These are phyloP conservation scores for Plasmodium billcollinsi DNA, from an alignment of 169 alveolate genomes.

Conservation along the genomic window DNA sequence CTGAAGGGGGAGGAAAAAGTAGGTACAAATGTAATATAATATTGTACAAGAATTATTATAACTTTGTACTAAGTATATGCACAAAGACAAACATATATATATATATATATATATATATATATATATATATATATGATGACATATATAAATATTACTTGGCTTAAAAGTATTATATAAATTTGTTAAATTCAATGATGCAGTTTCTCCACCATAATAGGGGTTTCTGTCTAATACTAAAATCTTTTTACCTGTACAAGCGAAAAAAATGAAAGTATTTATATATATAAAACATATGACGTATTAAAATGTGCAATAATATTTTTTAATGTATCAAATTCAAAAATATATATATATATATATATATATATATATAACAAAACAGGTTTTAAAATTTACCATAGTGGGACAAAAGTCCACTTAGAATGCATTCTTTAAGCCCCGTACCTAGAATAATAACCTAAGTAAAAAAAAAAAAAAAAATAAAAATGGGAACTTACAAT, in stretches of 20 bases:
- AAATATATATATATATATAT: neutral
- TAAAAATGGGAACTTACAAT: neutral
- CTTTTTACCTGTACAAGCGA: conserved; percentile 91
- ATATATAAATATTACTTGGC: conserved; percentile 83
- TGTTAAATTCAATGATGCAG: conserved; percentile 97
- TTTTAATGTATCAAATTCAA: neutral
- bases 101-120: conserved; percentile 1
- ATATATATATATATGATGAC: neutral
- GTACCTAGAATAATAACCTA: conserved; percentile 97
- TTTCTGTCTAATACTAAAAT: conserved; percentile 98
- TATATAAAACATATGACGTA: neutral
- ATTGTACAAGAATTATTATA: neutral
- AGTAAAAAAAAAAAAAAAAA: neutral
- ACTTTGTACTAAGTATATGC: neutral
- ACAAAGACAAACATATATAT: neutral
- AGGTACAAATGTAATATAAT: neutral
- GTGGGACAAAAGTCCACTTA: conserved; percentile 96
- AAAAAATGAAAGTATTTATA: neutral
- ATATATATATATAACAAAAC: neutral
- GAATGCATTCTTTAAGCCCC: conserved; percentile 98
- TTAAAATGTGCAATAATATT: conserved; percentile 8
- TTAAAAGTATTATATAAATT: conserved; percentile 95
- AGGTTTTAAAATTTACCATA: conserved; percentile 44
- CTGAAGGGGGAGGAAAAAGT: conserved; percentile 60
- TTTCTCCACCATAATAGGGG: conserved; percentile 98